A percentile compares a stretch with the other conserved stretches of the same genome.
Evolutionary conservation across 2,329 filamentous ascomycete species (phyloP).

Genomic region (Lasiodiplodia theobromae): DNA sequence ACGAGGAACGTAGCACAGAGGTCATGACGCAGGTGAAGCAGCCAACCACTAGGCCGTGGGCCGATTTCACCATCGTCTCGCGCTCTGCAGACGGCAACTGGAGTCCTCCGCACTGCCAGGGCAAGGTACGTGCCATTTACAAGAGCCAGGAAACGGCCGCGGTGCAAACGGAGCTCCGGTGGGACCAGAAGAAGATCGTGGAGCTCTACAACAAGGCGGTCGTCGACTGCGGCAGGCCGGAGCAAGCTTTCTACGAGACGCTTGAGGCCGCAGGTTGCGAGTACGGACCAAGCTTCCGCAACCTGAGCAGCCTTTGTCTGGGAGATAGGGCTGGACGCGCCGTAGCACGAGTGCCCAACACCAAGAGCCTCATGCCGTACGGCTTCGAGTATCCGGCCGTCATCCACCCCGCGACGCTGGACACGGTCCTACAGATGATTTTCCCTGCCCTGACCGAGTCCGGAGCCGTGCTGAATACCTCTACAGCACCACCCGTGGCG

Average conservation of each 20-base stretch:
- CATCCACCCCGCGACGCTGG: constrained; percentile 36
- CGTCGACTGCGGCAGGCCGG: neutral
- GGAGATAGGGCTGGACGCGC: constrained; percentile 25
- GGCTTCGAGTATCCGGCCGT: constrained; percentile 30
- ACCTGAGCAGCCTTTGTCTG: constrained; percentile 32
- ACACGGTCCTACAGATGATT: constrained; percentile 34
- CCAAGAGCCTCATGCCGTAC: neutral
- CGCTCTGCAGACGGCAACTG: neutral
- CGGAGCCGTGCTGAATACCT: neutral
- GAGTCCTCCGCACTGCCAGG: neutral
- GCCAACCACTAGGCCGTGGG: neutral
- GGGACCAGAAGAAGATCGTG: neutral
- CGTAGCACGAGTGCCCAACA: constrained; percentile 33
- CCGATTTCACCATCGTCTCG: constrained; percentile 11
- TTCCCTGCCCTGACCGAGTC: neutral
- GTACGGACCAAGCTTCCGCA: neutral
- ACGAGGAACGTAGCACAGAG: constrained; percentile 19
- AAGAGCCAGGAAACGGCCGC: neutral
- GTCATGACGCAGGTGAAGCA: constrained; percentile 13
- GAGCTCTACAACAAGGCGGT: neutral
- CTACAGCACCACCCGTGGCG: neutral
- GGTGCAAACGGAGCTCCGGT: neutral
- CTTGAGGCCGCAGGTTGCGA: constrained; percentile 36
- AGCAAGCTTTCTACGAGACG: constrained; percentile 31
- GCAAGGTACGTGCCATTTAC: neutral